A percentile compares a stretch with the other conserved stretches of the same genome.
Evolutionary conservation across 108 stramenopile genomes (phyloP).

Genomic region (Cafeteria roenbergensis): DNA sequence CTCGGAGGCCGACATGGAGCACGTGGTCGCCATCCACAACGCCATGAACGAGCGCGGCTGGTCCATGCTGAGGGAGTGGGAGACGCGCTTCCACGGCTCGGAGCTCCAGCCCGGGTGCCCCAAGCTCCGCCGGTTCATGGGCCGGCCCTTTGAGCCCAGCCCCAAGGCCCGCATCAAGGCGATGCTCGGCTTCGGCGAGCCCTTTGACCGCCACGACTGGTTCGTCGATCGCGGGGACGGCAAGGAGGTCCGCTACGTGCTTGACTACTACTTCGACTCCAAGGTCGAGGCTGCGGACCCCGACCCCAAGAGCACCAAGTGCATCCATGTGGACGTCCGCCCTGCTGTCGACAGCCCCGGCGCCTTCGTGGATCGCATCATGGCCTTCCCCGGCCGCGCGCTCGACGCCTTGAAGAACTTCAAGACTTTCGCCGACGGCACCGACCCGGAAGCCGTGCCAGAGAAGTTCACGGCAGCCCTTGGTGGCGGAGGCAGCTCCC

Average conservation of each 20-base stretch:
- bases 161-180: conserved; percentile 69
- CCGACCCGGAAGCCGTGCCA: conserved; percentile 46
- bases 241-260: conserved; percentile 73
- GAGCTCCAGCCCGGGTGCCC: conserved; percentile 23
- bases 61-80: conserved; percentile 83
- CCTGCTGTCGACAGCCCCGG: conserved; percentile 70
- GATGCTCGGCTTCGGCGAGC: conserved; percentile 73
- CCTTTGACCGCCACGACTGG: conserved; percentile 99
- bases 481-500: too few species aligned
- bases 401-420: conserved; percentile 38
- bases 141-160: conserved; percentile 73
- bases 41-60: conserved; percentile 98
- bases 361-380: conserved; percentile 49
- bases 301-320: conserved; percentile 49
- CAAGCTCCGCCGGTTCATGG: conserved; percentile 69
- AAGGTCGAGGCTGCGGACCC: conserved; percentile 41
- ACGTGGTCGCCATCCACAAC: conserved; percentile 93
- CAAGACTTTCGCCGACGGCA: conserved; percentile 21
- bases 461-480: too few species aligned
- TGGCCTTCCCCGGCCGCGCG: conserved; percentile 57
- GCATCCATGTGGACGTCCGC: conserved; percentile 80
- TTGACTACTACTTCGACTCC: conserved; percentile 90
- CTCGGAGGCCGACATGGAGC: conserved; percentile 60
- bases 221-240: conserved; percentile 64
- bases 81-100: conserved; percentile 31